Percentiles rank a stretch among this genome's conserved stretches.
Conservation (phyloP, 129 eudicot genomes). For the Arctium lappa region DNA sequence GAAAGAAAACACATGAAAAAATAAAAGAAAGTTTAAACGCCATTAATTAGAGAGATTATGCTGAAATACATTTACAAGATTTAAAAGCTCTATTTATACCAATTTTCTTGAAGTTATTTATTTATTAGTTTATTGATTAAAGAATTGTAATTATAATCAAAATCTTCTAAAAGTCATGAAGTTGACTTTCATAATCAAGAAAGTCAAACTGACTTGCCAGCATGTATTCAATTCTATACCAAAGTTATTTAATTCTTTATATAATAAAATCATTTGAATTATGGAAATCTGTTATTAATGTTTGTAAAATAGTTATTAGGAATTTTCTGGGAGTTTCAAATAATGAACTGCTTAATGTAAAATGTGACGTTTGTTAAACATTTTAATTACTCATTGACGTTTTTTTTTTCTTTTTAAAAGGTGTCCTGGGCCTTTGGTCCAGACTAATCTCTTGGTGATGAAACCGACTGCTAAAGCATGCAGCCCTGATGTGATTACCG, state of each 20-base stretch:
- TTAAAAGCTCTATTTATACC: constrained; percentile 23
- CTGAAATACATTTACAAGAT: neutral
- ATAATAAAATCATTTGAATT: neutral
- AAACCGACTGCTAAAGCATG: no score
- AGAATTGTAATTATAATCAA: neutral
- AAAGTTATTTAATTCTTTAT: neutral
- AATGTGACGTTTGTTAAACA: no score
- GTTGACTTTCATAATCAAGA: constrained; percentile 15
- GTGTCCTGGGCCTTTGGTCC: no score
- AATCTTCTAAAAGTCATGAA: constrained; percentile 13
- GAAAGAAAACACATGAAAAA: constrained; percentile 14
- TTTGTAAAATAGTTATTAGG: neutral
- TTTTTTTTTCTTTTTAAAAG: no score
- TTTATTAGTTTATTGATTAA: neutral
- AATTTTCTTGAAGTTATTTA: neutral
- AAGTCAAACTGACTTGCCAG: constrained; percentile 5
- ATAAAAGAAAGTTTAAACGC: constrained; percentile 10
- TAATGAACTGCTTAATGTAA: neutral
- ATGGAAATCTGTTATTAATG: neutral
- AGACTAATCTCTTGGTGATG: no score
- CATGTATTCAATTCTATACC: neutral
- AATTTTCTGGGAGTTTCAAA: neutral
- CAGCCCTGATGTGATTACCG: no score
- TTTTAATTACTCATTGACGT: no score
- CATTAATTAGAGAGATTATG: neutral